These are phyloP conservation scores for Limonium bicolor DNA, from an alignment of 148 eudicot genomes.

Conservation along the genomic window DNA sequence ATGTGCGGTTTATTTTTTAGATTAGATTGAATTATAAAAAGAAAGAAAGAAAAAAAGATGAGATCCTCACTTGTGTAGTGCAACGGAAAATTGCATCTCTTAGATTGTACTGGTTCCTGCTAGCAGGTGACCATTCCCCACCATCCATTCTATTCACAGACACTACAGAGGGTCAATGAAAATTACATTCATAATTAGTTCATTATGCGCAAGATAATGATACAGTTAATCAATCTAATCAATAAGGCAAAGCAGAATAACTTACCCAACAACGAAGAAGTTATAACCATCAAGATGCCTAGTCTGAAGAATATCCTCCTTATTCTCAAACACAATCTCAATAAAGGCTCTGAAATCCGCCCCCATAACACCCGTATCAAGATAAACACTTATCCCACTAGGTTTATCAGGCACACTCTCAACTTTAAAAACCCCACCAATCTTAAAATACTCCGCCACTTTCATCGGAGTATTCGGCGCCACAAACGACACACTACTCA, in stretches of 20 bases:
- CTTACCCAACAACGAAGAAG: constrained; percentile 83
- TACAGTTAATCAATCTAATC: neutral
- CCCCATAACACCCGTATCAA: constrained; percentile 51
- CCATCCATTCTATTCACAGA: constrained; percentile 45
- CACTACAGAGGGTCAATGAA: neutral
- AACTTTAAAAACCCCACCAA: constrained; percentile 38
- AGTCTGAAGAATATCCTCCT: constrained; percentile 36
- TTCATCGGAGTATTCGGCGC: constrained; percentile 68
- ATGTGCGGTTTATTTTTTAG: no score
- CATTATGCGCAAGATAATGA: neutral
- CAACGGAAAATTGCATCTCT: constrained; percentile 55
- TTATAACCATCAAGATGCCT: constrained; percentile 83
- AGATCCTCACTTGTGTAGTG: constrained; percentile 81
- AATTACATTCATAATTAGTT: neutral
- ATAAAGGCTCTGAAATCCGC: constrained; percentile 44
- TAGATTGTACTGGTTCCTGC: constrained; percentile 48
- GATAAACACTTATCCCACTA: constrained; percentile 14
- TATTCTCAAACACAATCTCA: constrained; percentile 67
- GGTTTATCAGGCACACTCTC: constrained; percentile 65
- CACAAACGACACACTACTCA: constrained; percentile 54
- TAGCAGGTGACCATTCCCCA: constrained; percentile 42
- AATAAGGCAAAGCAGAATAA: no score
- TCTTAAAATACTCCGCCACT: constrained; percentile 63
- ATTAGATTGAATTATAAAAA: no score
- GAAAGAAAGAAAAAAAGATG: no score